A percentile compares a stretch with the other conserved stretches of the same genome.
Conservation (phyloP, 75 land plant genomes). For the Isoetes taiwanensis region DNA sequence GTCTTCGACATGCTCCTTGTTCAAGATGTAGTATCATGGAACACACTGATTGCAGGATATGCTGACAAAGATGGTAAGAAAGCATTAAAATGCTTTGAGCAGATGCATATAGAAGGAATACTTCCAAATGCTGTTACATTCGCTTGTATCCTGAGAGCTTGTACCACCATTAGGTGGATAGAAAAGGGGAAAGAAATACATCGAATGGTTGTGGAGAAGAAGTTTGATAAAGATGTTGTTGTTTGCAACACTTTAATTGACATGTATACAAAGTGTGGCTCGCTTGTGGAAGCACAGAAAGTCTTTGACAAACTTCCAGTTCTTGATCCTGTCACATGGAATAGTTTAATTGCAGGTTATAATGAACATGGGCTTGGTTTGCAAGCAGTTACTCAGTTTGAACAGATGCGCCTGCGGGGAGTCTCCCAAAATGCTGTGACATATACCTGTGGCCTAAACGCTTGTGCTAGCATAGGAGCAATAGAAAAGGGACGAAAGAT, state of each 20-base stretch:
- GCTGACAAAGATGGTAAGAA: no score
- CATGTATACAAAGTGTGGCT: no score
- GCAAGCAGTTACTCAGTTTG: conserved; percentile 22
- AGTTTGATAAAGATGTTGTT: no score
- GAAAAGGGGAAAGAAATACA: no score
- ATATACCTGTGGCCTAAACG: conserved; percentile 18
- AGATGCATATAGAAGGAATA: no score
- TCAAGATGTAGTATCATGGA: conserved; percentile 18
- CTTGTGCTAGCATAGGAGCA: conserved; percentile 14
- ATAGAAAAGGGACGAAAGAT: conserved; percentile 15
- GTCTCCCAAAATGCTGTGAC: conserved; percentile 10
- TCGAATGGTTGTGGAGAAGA: no score
- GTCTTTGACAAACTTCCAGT: conserved; percentile 29
- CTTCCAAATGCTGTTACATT: no score
- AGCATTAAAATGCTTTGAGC: no score
- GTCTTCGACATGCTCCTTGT: conserved; percentile 8
- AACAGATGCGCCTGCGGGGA: conserved; percentile 10
- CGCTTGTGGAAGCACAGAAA: conserved; percentile 30
- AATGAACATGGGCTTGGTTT: conserved; percentile 7
- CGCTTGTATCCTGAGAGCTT: no score
- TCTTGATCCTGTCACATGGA: conserved; percentile 28
- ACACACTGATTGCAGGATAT: conserved; percentile 26
- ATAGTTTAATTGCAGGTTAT: conserved; percentile 26
- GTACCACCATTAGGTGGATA: no score
- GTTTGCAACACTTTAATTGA: no score